Evolutionary conservation across 2,329 filamentous ascomycete species (phyloP).

Genomic region (Pseudopyrenochaeta lycopersici): DNA sequence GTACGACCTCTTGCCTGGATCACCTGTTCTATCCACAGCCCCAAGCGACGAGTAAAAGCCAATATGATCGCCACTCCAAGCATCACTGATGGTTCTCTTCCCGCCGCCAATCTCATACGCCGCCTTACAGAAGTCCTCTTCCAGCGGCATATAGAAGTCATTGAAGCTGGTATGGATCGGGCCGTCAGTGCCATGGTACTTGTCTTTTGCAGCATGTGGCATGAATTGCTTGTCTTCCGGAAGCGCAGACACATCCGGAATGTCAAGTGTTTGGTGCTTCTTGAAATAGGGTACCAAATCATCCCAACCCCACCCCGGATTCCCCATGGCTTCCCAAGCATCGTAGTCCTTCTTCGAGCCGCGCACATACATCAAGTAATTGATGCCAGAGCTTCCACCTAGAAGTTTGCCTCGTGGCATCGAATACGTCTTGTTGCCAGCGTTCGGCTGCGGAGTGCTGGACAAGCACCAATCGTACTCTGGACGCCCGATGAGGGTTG

Average conservation of each 20-base stretch:
- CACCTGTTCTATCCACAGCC: neutral
- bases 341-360: constrained; percentile 46
- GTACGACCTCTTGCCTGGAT: neutral
- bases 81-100: neutral
- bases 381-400: neutral
- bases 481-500: neutral
- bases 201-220: neutral
- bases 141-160: neutral
- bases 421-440: neutral
- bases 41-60: neutral
- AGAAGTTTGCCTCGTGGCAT: neutral
- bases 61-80: neutral
- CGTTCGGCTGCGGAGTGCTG: neutral
- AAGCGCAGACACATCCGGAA: neutral
- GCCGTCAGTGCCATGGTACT: neutral
- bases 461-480: constrained; percentile 1
- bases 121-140: neutral
- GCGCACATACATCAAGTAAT: neutral
- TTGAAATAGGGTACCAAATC: constrained; percentile 51
- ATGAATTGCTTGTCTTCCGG: neutral
- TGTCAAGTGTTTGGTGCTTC: constrained; percentile 4
- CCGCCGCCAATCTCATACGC: neutral
- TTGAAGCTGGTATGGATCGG: neutral
- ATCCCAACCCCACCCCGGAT: constrained; percentile 66
- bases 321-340: constrained; percentile 65